Percentiles rank a stretch among this genome's conserved stretches.
These are phyloP conservation scores for Colletotrichum salicis DNA, from an alignment of 2,329 filamentous ascomycete genomes.

Conservation along the genomic window DNA sequence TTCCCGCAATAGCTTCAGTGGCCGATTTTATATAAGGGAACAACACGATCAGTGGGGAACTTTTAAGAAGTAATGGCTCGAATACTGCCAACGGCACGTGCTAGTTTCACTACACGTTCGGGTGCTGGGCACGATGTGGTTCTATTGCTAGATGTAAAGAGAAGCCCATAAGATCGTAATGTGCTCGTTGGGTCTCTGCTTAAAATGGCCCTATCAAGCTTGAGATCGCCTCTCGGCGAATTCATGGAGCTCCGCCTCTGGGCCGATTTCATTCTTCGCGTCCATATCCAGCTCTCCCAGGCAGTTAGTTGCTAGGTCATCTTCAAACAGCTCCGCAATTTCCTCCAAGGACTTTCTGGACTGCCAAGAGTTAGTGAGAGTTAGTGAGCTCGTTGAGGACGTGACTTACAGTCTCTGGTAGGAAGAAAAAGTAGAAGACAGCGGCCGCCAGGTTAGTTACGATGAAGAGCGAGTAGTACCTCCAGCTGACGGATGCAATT, in stretches of 20 bases:
- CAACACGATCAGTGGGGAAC: no score
- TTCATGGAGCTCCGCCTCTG: constrained; percentile 9
- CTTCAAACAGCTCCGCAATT: constrained; percentile 42
- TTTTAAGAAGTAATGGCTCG: no score
- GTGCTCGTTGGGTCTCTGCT: neutral
- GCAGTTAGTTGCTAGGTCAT: constrained; percentile 22
- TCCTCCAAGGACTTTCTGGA: constrained; percentile 39
- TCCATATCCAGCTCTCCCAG: constrained; percentile 28
- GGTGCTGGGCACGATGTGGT: no score
- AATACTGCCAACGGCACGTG: no score
- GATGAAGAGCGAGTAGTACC: constrained; percentile 51
- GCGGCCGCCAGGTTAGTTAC: constrained; percentile 42
- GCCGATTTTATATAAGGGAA: no score
- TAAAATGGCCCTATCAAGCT: neutral
- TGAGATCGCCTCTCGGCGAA: constrained; percentile 1
- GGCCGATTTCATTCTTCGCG: constrained; percentile 16
- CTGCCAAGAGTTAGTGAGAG: neutral
- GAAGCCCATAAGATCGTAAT: neutral
- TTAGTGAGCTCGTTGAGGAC: neutral
- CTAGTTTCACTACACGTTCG: no score
- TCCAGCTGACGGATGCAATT: constrained; percentile 48
- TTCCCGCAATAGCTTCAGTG: no score
- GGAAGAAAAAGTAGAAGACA: constrained; percentile 46
- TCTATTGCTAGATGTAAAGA: neutral
- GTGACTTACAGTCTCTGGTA: constrained; percentile 35